phyloP scores from a whole-genome alignment of 2,329 filamentous ascomycete genomes.

The Colletotrichum sp. region DNA sequence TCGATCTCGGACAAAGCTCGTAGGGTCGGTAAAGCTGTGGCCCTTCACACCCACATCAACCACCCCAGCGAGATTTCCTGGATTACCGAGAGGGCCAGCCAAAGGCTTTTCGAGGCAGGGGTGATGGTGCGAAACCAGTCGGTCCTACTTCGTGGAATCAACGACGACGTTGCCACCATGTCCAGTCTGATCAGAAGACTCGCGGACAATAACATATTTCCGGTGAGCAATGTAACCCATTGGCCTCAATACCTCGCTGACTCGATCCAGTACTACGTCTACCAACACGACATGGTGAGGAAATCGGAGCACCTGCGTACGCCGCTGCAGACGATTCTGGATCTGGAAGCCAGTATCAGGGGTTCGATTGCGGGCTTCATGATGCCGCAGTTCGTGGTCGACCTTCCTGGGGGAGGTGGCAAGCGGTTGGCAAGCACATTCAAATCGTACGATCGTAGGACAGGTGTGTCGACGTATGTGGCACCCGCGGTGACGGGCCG shows the following conservation, averaged over 20 bases:
- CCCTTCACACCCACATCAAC: conserved; percentile 71
- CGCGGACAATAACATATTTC: conserved; percentile 61
- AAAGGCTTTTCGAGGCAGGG: conserved; percentile 51
- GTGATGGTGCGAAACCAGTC: conserved; percentile 63
- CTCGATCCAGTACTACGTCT: conserved; percentile 63
- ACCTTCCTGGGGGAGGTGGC: conserved; percentile 67
- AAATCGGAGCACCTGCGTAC: conserved; percentile 68
- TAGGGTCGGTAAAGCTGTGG: conserved; percentile 61
- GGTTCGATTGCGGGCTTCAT: conserved; percentile 67
- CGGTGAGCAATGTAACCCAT: conserved; percentile 40
- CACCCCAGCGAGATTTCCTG: conserved; percentile 67
- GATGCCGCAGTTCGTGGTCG: conserved; percentile 67
- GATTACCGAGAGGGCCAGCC: conserved; percentile 58
- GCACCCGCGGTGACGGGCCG: conserved; percentile 58
- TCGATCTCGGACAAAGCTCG: conserved; percentile 55
- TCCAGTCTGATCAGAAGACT: conserved; percentile 56
- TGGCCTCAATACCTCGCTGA: not conserved
- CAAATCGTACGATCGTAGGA: conserved; percentile 56
- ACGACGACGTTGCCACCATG: conserved; percentile 61
- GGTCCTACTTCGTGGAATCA: conserved; percentile 64
- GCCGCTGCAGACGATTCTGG: conserved; percentile 61
- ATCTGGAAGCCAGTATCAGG: conserved; percentile 61
- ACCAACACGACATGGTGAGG: conserved; percentile 67
- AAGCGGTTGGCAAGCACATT: conserved; percentile 63
- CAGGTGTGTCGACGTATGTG: conserved; percentile 59